Conservation (phyloP, 164 flowering plant genomes). For the Akebia trifoliata region DNA sequence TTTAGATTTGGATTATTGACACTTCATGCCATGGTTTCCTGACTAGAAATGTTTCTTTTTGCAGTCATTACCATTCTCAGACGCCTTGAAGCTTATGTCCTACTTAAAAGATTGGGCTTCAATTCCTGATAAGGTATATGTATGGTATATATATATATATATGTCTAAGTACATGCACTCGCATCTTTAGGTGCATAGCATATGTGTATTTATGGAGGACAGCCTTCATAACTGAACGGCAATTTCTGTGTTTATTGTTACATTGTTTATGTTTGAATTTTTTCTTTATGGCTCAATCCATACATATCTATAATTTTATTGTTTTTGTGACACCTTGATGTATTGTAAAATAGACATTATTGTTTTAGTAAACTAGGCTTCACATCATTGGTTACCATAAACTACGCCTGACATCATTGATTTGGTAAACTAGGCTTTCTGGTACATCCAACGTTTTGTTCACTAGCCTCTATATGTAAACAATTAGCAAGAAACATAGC, state of each 20-base stretch:
- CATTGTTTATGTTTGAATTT: background rate
- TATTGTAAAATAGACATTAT: too few species aligned
- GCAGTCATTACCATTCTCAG: constrained; percentile 91
- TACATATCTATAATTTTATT: too few species aligned
- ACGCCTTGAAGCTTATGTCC: constrained; percentile 76
- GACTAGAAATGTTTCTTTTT: constrained; percentile 10
- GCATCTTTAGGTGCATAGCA: background rate
- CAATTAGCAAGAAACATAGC: too few species aligned
- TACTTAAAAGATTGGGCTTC: constrained; percentile 74
- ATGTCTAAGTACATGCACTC: background rate
- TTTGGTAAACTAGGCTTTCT: too few species aligned
- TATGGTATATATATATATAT: constrained; percentile 9
- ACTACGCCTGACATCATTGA: too few species aligned
- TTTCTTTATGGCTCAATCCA: too few species aligned
- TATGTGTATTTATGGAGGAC: background rate
- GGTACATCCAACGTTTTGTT: too few species aligned
- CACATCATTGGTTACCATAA: too few species aligned
- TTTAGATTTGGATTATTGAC: background rate
- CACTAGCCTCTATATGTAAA: too few species aligned
- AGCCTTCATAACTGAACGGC: background rate
- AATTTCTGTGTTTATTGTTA: background rate
- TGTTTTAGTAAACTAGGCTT: too few species aligned
- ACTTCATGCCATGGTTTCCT: constrained; percentile 5
- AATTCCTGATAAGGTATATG: constrained; percentile 66
- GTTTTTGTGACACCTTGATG: too few species aligned